phyloP scores from a whole-genome alignment of 2,329 filamentous ascomycete genomes.

The Beauveria medogensis region DNA sequence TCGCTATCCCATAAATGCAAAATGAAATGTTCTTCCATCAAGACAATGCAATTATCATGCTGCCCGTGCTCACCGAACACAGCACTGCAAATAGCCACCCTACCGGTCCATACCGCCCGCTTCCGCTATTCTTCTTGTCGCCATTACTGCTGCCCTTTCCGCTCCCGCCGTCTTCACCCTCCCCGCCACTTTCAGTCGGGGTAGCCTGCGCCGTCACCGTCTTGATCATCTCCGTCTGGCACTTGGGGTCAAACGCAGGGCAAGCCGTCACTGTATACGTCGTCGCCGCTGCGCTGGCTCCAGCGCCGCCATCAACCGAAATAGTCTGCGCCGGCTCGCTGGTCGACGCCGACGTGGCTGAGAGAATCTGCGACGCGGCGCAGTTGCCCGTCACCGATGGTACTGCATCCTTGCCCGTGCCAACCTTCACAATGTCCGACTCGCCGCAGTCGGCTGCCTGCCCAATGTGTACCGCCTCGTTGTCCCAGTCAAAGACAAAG shows the following conservation, averaged over 20 bases:
- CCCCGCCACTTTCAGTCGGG: conserved; percentile 13
- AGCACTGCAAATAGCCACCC: conserved; percentile 1
- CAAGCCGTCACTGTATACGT: conserved; percentile 22
- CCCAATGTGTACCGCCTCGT: conserved; percentile 31
- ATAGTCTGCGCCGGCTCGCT: not conserved
- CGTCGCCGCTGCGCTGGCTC: conserved; percentile 16
- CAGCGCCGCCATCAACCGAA: not conserved
- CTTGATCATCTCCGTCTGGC: conserved; percentile 19
- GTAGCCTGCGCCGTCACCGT: conserved; percentile 16
- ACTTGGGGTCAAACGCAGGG: conserved; percentile 16
- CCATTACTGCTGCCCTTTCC: not conserved
- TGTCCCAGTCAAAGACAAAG: conserved; percentile 40
- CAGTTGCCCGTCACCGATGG: conserved; percentile 29
- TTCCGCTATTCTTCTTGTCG: not conserved
- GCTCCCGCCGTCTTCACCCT: conserved; percentile 9
- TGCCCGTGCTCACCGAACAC: not conserved
- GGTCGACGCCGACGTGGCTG: not conserved
- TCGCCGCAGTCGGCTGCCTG: conserved; percentile 33
- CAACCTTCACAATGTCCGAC: conserved; percentile 29
- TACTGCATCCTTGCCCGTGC: conserved; percentile 25
- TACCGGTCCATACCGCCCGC: not conserved
- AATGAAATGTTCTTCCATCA: not conserved
- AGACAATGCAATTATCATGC: not conserved
- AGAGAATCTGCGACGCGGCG: conserved; percentile 20
- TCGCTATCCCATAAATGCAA: not conserved